These are phyloP conservation scores for Podospora conica DNA, from an alignment of 495 filamentous ascomycete species.

Conservation along the genomic window DNA sequence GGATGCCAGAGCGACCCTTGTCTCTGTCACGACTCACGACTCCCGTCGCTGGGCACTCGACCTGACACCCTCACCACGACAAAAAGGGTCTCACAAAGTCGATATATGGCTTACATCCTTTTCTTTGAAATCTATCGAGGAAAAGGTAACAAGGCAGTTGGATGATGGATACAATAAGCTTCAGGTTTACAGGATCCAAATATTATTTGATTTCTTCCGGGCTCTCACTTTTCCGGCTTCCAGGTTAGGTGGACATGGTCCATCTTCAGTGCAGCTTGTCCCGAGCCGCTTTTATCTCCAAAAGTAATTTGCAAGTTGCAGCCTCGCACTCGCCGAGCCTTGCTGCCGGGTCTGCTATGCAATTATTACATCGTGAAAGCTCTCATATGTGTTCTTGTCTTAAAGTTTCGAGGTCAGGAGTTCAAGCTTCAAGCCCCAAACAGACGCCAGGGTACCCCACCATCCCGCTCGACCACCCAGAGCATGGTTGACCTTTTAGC, in stretches of 20 bases:
- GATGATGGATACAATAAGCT: no score
- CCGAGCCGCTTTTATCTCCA: not conserved
- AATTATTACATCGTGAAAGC: no score
- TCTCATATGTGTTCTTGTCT: no score
- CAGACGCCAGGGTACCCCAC: constrained; percentile 1
- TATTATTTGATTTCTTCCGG: not conserved
- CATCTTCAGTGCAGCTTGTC: not conserved
- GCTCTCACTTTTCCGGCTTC: not conserved
- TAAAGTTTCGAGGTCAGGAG: no score
- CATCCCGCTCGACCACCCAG: constrained; percentile 9
- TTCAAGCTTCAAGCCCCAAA: not conserved
- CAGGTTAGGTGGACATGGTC: not conserved
- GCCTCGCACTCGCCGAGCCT: not conserved
- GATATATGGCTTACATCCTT: not conserved
- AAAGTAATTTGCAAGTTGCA: not conserved
- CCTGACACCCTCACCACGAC: not conserved
- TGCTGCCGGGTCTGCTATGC: not conserved
- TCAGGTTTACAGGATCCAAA: not conserved
- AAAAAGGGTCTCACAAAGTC: not conserved
- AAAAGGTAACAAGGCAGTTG: no score
- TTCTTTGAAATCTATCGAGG: not conserved
- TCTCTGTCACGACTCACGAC: not conserved
- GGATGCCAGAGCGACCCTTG: not conserved
- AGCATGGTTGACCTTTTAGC: constrained; percentile 3
- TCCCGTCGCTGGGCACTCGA: not conserved